Percentiles rank a stretch among this genome's conserved stretches.
These are phyloP conservation scores for Ogataea glucozyma DNA, from an alignment of 805 yeast genomes.

Conservation along the genomic window DNA sequence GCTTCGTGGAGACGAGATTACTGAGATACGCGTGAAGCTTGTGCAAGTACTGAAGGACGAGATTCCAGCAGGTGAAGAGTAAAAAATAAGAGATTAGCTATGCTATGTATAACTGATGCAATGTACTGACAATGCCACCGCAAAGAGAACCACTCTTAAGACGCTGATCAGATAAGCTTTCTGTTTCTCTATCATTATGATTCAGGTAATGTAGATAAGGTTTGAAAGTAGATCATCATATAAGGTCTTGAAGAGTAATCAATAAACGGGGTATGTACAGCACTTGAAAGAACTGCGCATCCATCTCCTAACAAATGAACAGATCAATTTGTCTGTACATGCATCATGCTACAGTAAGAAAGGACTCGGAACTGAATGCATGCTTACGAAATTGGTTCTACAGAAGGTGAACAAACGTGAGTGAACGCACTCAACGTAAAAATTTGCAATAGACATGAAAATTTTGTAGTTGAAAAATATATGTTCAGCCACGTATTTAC, in stretches of 20 bases:
- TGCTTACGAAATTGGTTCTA: too few relatives aligned
- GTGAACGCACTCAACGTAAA: too few relatives aligned
- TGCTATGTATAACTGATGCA: background rate
- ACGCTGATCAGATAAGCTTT: conserved; percentile 10
- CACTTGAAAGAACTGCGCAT: background rate
- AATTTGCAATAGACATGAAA: too few relatives aligned
- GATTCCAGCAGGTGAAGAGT: conserved; percentile 94
- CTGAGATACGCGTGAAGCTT: conserved; percentile 76
- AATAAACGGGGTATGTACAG: background rate
- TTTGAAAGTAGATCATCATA: conserved; percentile 32
- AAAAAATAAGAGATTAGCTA: background rate
- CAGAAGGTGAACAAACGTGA: too few relatives aligned
- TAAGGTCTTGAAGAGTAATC: conserved; percentile 1
- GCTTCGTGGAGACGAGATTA: conserved; percentile 76
- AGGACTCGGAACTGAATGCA: too few relatives aligned
- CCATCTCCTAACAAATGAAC: too few relatives aligned
- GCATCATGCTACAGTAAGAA: too few relatives aligned
- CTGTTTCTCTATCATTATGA: conserved; percentile 22
- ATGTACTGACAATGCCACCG: background rate
- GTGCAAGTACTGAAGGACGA: conserved; percentile 82
- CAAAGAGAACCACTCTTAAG: background rate
- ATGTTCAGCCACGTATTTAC: too few relatives aligned
- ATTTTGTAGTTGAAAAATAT: too few relatives aligned
- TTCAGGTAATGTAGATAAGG: conserved; percentile 43
- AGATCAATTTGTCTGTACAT: too few relatives aligned